Evolutionary conservation across 805 yeast genomes (phyloP), one percentile per base, ranked within the genome.

Genomic region (Groenewaldozyma tartarivorans): DNA sequence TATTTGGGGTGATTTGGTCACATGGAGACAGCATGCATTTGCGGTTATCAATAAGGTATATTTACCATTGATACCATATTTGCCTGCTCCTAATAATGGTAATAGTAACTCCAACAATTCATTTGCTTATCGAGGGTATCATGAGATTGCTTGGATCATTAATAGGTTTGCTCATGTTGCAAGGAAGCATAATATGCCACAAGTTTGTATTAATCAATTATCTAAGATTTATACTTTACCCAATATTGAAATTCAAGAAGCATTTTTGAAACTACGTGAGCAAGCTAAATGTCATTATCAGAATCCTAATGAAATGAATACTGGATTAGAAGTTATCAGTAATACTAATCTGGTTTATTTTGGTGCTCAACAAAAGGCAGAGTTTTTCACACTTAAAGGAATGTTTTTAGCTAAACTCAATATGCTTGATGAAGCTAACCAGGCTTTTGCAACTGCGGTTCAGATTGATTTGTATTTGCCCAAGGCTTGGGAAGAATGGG

Each of bases 401-500:
- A 92, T 92, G 96, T 92, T 94, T 56, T 72, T 90, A 53, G 94
- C 95, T 17, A 90, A 87, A 57, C 68, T 92, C 51, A 80, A 85
- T 50, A 90, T 85, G 35, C 78, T 79, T 48, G 97, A 90, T 45
- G 96, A 90, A 53, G 97, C 99, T 11, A 88, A 92, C 57, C 95
- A 92, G 58, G 96, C 96, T 0, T 92, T 92, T 66, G 95, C 97
- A 1, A 85, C 96, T 2, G 96, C 98, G 1, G 96, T 92, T 16
- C 97, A 92, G 60, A 79, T 92, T 43, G 98, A 94, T 55, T 72
- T 90, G 51, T 86, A 88, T 53, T 63, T 92, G 36, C 95, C 97
- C 1, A 90, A 92, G 59, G 97, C 98, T 0, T 92, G 99, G 99
- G 97, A 96, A 3, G 96, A 94, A 58, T 92, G 99, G 99, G 99